A percentile compares a stretch with the other conserved stretches of the same genome.
Conservation (phyloP, 768 basidiomycete species). For the Naganishia antarctica region DNA sequence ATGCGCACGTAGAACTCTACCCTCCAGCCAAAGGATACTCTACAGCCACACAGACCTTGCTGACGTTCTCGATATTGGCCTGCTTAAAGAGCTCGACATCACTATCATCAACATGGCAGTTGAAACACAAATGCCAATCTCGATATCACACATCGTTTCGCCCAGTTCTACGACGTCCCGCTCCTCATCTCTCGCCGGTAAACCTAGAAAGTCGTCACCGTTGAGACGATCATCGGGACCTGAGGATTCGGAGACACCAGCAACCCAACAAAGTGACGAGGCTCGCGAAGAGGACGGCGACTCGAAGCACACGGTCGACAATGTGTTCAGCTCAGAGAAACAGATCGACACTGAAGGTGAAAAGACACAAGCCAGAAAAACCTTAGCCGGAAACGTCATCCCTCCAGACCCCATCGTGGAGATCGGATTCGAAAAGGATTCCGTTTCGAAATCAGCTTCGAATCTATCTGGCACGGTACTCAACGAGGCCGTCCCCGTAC, state of each 20-base stretch:
- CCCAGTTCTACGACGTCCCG: neutral
- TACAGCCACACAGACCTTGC: no score
- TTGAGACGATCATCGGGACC: slow-evolving; percentile 5
- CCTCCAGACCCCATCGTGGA: neutral
- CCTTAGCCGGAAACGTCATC: neutral
- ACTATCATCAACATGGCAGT: neutral
- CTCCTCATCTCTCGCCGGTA: slow-evolving; percentile 12
- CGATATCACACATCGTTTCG: neutral
- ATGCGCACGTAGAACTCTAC: no score
- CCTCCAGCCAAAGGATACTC: no score
- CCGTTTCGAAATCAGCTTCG: slow-evolving; percentile 2
- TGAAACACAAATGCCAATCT: neutral
- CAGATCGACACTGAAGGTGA: neutral
- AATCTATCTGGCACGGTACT: neutral
- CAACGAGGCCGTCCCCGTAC: no score
- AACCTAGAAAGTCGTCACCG: slow-evolving; percentile 3
- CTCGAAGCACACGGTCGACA: neutral
- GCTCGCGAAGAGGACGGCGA: neutral
- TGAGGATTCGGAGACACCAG: neutral
- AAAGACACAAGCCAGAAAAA: slow-evolving; percentile 3
- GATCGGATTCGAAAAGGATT: neutral
- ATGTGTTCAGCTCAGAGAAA: neutral
- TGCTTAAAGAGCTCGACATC: neutral
- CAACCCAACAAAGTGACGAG: neutral
- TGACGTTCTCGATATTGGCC: no score